phyloP scores from a whole-genome alignment of 164 flowering plant genomes.

The Vitis cinerea region DNA sequence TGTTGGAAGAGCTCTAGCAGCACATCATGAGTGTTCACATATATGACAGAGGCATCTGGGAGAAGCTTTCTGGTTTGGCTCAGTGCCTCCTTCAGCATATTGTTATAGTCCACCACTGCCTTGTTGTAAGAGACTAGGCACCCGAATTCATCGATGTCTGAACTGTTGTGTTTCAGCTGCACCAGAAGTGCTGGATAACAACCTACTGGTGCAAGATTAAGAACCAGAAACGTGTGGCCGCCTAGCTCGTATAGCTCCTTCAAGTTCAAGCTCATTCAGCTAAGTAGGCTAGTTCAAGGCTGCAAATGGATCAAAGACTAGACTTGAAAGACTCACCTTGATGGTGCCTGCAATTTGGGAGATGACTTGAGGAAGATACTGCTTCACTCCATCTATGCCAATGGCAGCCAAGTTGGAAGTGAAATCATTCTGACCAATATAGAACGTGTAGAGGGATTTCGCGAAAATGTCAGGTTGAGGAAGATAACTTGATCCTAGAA shows the following conservation, averaged over 20 bases:
- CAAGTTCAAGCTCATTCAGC: constrained; percentile 1
- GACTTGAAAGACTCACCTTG: constrained; percentile 40
- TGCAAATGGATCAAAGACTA: constrained; percentile 2
- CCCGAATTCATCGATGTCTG: constrained; percentile 68
- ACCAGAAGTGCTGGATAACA: constrained; percentile 75
- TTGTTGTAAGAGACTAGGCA: constrained; percentile 76
- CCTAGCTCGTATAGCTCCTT: constrained; percentile 55
- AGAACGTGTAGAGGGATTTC: constrained; percentile 70
- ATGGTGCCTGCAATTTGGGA: constrained; percentile 56
- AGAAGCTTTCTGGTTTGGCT: constrained; percentile 39
- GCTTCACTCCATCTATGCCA: constrained; percentile 56
- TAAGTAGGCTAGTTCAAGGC: no score
- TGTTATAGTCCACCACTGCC: constrained; percentile 75
- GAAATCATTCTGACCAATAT: constrained; percentile 94
- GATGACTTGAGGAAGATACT: constrained; percentile 64
- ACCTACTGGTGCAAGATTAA: constrained; percentile 79
- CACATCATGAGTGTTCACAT: constrained; percentile 59
- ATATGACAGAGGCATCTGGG: constrained; percentile 50
- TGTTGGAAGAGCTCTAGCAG: constrained; percentile 68
- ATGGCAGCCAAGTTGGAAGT: constrained; percentile 52
- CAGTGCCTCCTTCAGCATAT: constrained; percentile 52
- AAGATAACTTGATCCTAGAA: constrained; percentile 28
- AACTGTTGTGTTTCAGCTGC: constrained; percentile 43
- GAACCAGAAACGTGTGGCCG: constrained; percentile 68
- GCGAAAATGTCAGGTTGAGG: constrained; percentile 60